Conservation (phyloP, 2,329 filamentous ascomycete genomes). For the Xylaria sp. region DNA sequence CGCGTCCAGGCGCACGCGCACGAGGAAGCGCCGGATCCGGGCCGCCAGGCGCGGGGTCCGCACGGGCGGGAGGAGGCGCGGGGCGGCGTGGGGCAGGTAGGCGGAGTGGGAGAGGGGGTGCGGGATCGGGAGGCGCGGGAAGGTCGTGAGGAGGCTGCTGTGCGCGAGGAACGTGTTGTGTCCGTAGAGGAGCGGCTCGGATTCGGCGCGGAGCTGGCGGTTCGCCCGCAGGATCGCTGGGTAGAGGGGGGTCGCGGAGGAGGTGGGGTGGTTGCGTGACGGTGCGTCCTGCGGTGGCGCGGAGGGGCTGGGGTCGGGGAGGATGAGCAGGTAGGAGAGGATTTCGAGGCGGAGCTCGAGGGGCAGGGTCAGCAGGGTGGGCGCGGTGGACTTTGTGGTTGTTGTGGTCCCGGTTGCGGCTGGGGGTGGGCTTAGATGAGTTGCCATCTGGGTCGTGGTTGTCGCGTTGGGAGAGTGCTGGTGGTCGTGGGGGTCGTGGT, state of each 20-base stretch:
- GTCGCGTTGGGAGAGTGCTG: neutral
- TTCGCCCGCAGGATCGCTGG: slow-evolving; percentile 45
- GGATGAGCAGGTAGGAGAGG: slow-evolving; percentile 46
- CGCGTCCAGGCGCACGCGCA: slow-evolving; percentile 46
- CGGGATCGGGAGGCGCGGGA: slow-evolving; percentile 45
- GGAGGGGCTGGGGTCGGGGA: slow-evolving; percentile 27
- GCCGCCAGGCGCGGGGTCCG: slow-evolving; percentile 29
- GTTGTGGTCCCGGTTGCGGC: neutral
- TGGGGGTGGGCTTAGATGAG: neutral
- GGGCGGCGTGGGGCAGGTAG: neutral
- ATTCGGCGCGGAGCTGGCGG: slow-evolving; percentile 47
- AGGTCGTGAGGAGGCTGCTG: slow-evolving; percentile 43
- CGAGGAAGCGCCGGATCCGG: slow-evolving; percentile 44
- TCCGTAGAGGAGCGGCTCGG: slow-evolving; percentile 45
- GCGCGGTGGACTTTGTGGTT: neutral
- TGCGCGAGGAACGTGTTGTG: slow-evolving; percentile 50
- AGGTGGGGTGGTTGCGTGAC: slow-evolving; percentile 3
- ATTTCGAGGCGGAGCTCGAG: slow-evolving; percentile 51
- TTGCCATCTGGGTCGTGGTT: neutral
- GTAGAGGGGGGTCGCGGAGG: slow-evolving; percentile 38
- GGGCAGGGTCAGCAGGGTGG: slow-evolving; percentile 45
- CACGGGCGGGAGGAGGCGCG: slow-evolving; percentile 25
- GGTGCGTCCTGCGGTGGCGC: slow-evolving; percentile 10
- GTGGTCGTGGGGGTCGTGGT: neutral
- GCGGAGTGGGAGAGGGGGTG: slow-evolving; percentile 34